Percentiles rank a stretch among this genome's conserved stretches.
These are phyloP conservation scores for Citrus maxima DNA, from an alignment of 345 rosid species.

Conservation along the genomic window DNA sequence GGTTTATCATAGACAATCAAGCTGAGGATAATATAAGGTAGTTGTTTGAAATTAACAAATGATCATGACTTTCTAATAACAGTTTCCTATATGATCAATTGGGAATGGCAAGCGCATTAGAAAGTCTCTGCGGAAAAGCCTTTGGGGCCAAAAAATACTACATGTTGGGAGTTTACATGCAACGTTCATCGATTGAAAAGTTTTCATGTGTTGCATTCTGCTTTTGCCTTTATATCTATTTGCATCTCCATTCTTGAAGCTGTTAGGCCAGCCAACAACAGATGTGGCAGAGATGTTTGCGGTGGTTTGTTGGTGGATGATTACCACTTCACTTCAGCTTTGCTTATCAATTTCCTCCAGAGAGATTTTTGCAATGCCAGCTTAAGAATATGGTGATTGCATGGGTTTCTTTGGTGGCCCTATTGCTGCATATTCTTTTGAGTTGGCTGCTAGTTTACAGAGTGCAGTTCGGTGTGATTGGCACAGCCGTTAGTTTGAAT, in stretches of 20 bases:
- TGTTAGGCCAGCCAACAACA: slow-evolving; percentile 55
- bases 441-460: no score
- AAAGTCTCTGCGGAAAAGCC: slow-evolving; percentile 56
- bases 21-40: no score
- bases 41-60: no score
- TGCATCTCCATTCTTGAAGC: slow-evolving; percentile 45
- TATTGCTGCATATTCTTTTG: slow-evolving; percentile 7
- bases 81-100: slow-evolving; percentile 16
- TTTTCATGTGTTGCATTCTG: slow-evolving; percentile 36
- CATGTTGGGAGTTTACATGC: slow-evolving; percentile 69
- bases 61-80: no score
- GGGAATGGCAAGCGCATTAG: slow-evolving; percentile 67
- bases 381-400: slow-evolving; percentile 51
- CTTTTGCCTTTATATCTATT: slow-evolving; percentile 50
- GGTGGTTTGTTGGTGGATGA: slow-evolving; percentile 36
- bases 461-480: slow-evolving; percentile 52
- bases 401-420: slow-evolving; percentile 35
- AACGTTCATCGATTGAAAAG: slow-evolving; percentile 59
- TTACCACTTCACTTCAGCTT: slow-evolving; percentile 64
- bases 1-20: no score
- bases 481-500: slow-evolving; percentile 46
- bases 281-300: slow-evolving; percentile 51
- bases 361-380: slow-evolving; percentile 71
- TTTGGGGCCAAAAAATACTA: slow-evolving; percentile 53
- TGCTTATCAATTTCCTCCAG: slow-evolving; percentile 56